Evolutionary conservation across 306 rosid genomes (phyloP).

Genomic region (barrel medic (Medicago truncatula)): MtrunA17r5.0-ANR NC_053045.1:50715001-50715500

Average conservation of each 20-base stretch:
- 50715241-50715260: background rate
- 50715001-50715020: slow-evolving; percentile 70
- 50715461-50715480: slow-evolving; percentile 60
- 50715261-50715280: slow-evolving; percentile 53
- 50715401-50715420: background rate
- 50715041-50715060: slow-evolving; percentile 27
- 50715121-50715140: slow-evolving; percentile 63
- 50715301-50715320: slow-evolving; percentile 83
- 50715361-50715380: slow-evolving; percentile 51
- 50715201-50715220: too few relatives aligned
- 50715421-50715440: background rate
- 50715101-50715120: slow-evolving; percentile 53
- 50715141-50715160: slow-evolving; percentile 54
- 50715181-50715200: background rate
- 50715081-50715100: slow-evolving; percentile 77
- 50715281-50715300: slow-evolving; percentile 55
- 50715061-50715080: slow-evolving; percentile 52
- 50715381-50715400: slow-evolving; percentile 3
- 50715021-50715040: slow-evolving; percentile 62
- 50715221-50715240: too few relatives aligned
- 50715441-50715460: background rate
- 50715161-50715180: background rate
- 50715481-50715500: slow-evolving; percentile 65
- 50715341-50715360: slow-evolving; percentile 64
- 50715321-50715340: slow-evolving; percentile 66